Evolutionary conservation across 176 grass and related monocot species (phyloP).

Genomic region (Carex scoparia): DNA sequence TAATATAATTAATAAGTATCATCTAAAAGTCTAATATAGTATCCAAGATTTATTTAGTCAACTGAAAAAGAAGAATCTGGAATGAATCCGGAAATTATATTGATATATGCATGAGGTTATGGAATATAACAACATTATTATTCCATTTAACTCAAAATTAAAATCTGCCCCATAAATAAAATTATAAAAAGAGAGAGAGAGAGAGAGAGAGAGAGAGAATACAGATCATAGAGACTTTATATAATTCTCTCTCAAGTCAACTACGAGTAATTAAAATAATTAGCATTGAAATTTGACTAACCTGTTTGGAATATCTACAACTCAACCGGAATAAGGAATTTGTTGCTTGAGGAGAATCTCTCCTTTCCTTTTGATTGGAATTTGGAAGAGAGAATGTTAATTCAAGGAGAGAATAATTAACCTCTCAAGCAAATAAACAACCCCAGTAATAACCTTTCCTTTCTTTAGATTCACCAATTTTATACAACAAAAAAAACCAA

Average conservation of each 20-base stretch:
- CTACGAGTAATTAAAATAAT: neutral
- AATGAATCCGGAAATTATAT: neutral
- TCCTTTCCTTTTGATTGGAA: neutral
- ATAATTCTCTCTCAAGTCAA: neutral
- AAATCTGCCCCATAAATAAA: neutral
- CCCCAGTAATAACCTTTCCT: neutral
- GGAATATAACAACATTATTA: neutral
- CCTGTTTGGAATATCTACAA: neutral
- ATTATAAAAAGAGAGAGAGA: no score
- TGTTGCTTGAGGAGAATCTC: neutral
- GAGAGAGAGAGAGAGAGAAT: no score
- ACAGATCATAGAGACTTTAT: no score
- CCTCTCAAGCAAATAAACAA: neutral
- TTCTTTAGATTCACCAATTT: conserved; percentile 13
- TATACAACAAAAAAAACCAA: neutral
- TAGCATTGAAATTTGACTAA: neutral
- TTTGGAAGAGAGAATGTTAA: neutral
- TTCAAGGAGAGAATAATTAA: neutral
- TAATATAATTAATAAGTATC: neutral
- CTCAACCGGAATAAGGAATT: neutral
- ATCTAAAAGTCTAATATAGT: neutral
- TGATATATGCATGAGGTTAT: neutral
- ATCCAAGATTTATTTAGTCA: neutral
- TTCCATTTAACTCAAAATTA: neutral
- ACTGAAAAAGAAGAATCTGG: neutral